Evolutionary conservation across 169 alveolate species (phyloP).

Genomic region (Besnoitia besnoiti): DNA sequence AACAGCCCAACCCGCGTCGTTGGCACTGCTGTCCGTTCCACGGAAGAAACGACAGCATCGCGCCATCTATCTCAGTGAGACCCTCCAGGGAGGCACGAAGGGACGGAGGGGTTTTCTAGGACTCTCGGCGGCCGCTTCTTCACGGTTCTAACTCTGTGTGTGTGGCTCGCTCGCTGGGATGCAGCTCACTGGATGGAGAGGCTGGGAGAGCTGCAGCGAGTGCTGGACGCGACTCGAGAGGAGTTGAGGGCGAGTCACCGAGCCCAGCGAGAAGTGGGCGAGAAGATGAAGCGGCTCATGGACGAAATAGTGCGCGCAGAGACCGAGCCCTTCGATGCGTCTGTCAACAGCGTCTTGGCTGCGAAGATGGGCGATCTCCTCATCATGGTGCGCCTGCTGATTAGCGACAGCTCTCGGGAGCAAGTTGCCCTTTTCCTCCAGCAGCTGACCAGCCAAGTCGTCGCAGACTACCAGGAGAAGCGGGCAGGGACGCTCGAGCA

Average conservation of each 20-base stretch:
- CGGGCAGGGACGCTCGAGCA: neutral
- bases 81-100: too few relatives aligned
- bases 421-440: constrained; percentile 4
- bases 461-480: constrained; percentile 1
- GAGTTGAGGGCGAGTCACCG: neutral
- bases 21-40: too few relatives aligned
- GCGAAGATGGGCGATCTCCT: constrained; percentile 14
- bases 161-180: too few relatives aligned
- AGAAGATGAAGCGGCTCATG: neutral
- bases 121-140: too few relatives aligned
- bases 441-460: constrained; percentile 20
- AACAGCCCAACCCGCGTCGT: too few relatives aligned
- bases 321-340: neutral
- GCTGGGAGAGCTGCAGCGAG: constrained; percentile 28
- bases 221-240: neutral
- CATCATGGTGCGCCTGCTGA: neutral
- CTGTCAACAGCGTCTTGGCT: neutral
- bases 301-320: neutral
- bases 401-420: constrained; percentile 6
- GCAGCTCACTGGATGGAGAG: constrained; percentile 39
- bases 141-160: too few relatives aligned
- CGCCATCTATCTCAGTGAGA: too few relatives aligned
- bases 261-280: constrained; percentile 30
- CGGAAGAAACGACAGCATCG: too few relatives aligned
- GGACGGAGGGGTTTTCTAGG: too few relatives aligned